These are phyloP conservation scores for Alternaria triticina DNA, from an alignment of 2,329 filamentous ascomycete genomes.

Conservation along the genomic window DNA sequence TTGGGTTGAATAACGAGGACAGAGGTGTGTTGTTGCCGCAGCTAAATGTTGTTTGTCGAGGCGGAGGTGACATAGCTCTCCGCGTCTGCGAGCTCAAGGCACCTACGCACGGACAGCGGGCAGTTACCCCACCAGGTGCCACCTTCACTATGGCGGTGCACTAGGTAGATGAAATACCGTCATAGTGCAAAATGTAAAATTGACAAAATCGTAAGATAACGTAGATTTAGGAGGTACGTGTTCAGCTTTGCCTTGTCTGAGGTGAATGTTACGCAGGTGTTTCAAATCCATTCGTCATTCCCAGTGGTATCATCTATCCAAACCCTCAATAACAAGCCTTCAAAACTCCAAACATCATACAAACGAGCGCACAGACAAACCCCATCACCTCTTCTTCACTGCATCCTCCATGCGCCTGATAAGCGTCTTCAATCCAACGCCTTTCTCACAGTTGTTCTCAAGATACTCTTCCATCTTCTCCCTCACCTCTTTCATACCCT, in stretches of 20 bases:
- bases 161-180: neutral
- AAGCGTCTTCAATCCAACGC: conserved; percentile 64
- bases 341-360: conserved; percentile 14
- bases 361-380: neutral
- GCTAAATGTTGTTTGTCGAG: conserved; percentile 8
- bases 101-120: conserved; percentile 20
- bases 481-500: conserved; percentile 70
- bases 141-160: conserved; percentile 15
- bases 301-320: conserved; percentile 1
- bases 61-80: conserved; percentile 26
- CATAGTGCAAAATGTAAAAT: no score
- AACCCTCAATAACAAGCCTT: neutral
- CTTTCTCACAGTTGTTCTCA: conserved; percentile 80
- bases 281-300: neutral
- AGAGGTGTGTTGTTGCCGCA: neutral
- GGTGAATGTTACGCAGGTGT: neutral
- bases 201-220: no score
- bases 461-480: conserved; percentile 86
- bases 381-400: conserved; percentile 59
- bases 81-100: conserved; percentile 34
- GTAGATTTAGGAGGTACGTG: no score
- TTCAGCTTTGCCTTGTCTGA: no score
- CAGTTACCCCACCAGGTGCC: conserved; percentile 6
- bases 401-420: conserved; percentile 70
- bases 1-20: neutral